Conservation (phyloP, 139 green algal genomes). For the Volvox africanus region DNA sequence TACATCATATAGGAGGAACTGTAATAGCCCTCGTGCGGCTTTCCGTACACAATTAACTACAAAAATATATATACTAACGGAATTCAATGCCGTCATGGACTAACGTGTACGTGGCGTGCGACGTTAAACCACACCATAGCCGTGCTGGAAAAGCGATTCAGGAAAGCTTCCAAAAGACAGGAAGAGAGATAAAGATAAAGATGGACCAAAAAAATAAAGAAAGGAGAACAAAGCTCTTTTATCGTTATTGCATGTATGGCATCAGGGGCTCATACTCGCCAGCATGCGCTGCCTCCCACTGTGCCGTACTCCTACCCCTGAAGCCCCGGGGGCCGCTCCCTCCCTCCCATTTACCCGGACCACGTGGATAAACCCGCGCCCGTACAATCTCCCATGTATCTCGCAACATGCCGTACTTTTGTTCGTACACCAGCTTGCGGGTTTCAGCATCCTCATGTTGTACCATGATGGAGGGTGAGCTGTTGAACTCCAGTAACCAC, state of each 20-base stretch:
- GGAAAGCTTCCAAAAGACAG: no score
- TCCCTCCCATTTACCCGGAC: not conserved
- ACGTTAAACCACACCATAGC: no score
- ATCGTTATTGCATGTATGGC: slow-evolving; percentile 4
- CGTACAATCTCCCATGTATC: slow-evolving; percentile 51
- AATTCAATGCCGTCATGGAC: no score
- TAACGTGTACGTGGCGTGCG: no score
- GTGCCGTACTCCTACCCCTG: not conserved
- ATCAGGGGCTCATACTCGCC: slow-evolving; percentile 19
- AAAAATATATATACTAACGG: no score
- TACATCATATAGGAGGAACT: no score
- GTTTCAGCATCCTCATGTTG: slow-evolving; percentile 38
- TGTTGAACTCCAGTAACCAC: slow-evolving; percentile 77
- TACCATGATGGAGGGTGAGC: slow-evolving; percentile 68
- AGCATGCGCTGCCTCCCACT: not conserved
- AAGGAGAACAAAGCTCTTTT: no score
- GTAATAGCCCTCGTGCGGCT: no score
- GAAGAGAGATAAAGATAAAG: no score
- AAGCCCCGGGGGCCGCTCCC: not conserved
- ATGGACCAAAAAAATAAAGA: no score
- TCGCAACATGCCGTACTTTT: slow-evolving; percentile 58
- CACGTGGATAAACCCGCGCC: slow-evolving; percentile 33
- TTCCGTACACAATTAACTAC: no score
- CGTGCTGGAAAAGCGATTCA: no score
- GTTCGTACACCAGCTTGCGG: slow-evolving; percentile 29